Evolutionary conservation across 768 basidiomycete genomes (phyloP).

Genomic region (Boletus rubescentipes): DNA sequence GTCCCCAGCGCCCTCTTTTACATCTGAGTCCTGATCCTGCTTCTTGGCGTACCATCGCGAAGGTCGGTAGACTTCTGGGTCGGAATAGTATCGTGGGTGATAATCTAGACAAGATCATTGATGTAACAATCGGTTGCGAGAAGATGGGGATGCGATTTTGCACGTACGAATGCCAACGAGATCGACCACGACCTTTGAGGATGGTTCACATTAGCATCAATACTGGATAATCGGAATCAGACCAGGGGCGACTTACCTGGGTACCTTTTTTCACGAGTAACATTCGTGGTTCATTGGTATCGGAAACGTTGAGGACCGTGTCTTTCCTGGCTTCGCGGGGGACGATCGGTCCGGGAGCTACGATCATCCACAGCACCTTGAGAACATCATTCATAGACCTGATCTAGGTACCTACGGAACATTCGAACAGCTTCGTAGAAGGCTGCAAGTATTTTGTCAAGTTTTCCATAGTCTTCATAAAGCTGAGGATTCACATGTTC

Average conservation of each 20-base stretch:
- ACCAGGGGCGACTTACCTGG: conserved; percentile 5
- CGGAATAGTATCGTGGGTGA: conserved; percentile 33
- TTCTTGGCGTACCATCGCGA: conserved; percentile 37
- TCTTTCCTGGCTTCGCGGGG: conserved; percentile 30
- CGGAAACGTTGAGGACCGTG: conserved; percentile 18
- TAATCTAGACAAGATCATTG: conserved; percentile 26
- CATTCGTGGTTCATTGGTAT: conserved; percentile 7
- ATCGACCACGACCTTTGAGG: conserved; percentile 23
- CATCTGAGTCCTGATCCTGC: background rate
- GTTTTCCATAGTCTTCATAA: conserved; percentile 26
- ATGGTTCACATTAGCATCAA: background rate
- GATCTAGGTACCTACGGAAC: conserved; percentile 22
- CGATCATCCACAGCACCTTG: background rate
- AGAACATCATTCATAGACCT: background rate
- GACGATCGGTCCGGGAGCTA: conserved; percentile 30
- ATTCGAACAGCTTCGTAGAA: conserved; percentile 32
- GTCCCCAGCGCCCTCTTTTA: conserved; percentile 3
- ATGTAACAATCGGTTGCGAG: background rate
- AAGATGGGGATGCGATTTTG: background rate
- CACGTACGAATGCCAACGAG: conserved; percentile 31
- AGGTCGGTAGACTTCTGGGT: conserved; percentile 37
- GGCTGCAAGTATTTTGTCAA: conserved; percentile 28
- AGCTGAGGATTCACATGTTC: conserved; percentile 2
- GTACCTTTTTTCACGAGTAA: conserved; percentile 21
- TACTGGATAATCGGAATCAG: no score